Conservation (phyloP, 1,284 basidiomycete species). For the Cryptococcus hybrid region DNA sequence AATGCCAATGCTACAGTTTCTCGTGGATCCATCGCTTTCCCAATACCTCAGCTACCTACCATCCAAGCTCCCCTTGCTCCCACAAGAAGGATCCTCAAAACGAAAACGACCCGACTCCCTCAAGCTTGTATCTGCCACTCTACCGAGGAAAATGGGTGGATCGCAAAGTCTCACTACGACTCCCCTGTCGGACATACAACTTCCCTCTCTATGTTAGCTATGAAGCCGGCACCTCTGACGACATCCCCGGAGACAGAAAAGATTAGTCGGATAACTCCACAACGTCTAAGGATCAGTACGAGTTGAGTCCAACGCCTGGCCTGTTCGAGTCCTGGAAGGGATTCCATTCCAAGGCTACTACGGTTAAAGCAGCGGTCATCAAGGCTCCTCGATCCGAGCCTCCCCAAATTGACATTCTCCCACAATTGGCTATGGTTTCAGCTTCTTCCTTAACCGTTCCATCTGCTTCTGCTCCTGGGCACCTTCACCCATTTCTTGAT, state of each 20-base stretch:
- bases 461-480: background rate
- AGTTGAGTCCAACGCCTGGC: background rate
- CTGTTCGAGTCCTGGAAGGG: conserved; percentile 15
- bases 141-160: background rate
- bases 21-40: background rate
- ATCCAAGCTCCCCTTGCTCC: background rate
- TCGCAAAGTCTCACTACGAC: background rate
- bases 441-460: background rate
- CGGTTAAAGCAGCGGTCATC: background rate
- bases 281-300: background rate
- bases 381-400: background rate
- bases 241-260: background rate
- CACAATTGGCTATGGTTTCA: background rate
- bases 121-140: background rate
- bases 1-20: background rate
- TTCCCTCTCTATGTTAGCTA: background rate
- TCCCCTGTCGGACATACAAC: background rate
- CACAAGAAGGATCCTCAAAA: background rate
- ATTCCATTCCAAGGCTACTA: conserved; percentile 3
- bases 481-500: background rate
- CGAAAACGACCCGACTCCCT: background rate
- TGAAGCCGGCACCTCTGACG: background rate
- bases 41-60: background rate
- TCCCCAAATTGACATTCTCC: background rate
- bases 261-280: background rate